Evolutionary conservation across 257 asterid genomes (phyloP).

Genomic region (Jaltomata sinuosa): DNA sequence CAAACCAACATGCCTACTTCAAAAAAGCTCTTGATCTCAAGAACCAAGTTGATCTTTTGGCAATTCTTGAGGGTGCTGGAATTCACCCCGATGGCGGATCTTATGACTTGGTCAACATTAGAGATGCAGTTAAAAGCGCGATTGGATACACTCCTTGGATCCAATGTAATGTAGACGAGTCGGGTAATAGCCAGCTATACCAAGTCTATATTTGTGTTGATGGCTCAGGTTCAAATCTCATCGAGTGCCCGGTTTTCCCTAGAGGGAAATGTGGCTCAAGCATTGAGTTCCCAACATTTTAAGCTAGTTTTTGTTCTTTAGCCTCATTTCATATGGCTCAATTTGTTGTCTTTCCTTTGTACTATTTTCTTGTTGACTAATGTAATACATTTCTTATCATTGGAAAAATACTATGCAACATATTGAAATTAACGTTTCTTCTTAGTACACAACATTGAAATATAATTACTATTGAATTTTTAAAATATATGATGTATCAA

Average conservation of each 20-base stretch:
- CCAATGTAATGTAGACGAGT: slow-evolving; percentile 44
- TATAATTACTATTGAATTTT: neutral
- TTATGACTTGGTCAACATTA: slow-evolving; percentile 39
- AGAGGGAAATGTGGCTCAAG: slow-evolving; percentile 38
- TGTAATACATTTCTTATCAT: neutral
- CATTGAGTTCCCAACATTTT: slow-evolving; percentile 52
- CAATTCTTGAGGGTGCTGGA: slow-evolving; percentile 49
- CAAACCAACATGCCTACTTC: slow-evolving; percentile 54
- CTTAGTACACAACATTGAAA: neutral
- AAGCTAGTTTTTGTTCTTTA: neutral
- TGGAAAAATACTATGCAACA: neutral
- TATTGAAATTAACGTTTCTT: neutral
- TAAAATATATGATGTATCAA: neutral
- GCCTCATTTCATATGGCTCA: neutral
- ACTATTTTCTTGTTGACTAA: neutral
- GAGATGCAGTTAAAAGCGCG: slow-evolving; percentile 21
- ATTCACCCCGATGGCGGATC: slow-evolving; percentile 26
- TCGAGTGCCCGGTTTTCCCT: slow-evolving; percentile 53
- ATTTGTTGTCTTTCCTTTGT: neutral
- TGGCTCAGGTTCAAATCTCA: slow-evolving; percentile 31
- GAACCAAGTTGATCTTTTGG: slow-evolving; percentile 37
- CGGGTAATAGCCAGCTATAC: slow-evolving; percentile 50
- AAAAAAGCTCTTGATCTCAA: slow-evolving; percentile 47
- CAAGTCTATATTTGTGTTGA: slow-evolving; percentile 51
- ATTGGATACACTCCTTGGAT: slow-evolving; percentile 43